Evolutionary conservation across 768 basidiomycete species (phyloP), one percentile per base, ranked within the genome.

Genomic region (Macrocybe gigantea): DNA sequence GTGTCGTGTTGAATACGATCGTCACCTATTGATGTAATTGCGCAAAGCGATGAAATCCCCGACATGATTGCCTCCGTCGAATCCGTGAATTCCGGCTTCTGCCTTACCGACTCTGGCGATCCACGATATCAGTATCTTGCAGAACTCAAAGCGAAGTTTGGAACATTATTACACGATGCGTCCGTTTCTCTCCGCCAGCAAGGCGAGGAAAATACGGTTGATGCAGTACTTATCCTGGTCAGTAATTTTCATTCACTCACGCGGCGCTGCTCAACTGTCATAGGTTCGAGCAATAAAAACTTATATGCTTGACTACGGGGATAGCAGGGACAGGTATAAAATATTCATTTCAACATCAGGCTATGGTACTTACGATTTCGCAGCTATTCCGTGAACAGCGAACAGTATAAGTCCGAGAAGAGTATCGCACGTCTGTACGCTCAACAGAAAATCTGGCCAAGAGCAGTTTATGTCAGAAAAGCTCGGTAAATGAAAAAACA

Each of bases 141-240:
- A 5, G 54, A 63, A 1, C 63, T 91, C 49, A 78, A 80, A 44
- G 63, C 67, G 14, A 77, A 84, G 6, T 85, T 88, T 53, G 88
- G 87, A 1, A 64, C 66, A 15, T 79, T 90, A 53, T 66, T 95
- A 30, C 86, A 89, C 54, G 63, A 71, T 22, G 87, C 88, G 0
- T 89, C 90, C 0, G 68, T 72, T 5, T 77, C 79, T 12, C 63
- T 91, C 53, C 76, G 76, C 33, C 74, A 79, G 50, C 87, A 88
- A 62, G 88, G 87, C 5, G 83, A 86, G 57, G 84, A 88, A 63
- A 87, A 85, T 53, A 85, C 83, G 2, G 80, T 93, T 6, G 91
- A 93, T 63, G 82, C 85, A 5, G 85, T 91, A 12, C 78, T 85
- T 53, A 77, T 80, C 60, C 68, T 89, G 48, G 87, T 86, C 54